These are phyloP conservation scores for Colletotrichum scovillei DNA, from an alignment of 2,329 filamentous ascomycete species.

Conservation along the genomic window DNA sequence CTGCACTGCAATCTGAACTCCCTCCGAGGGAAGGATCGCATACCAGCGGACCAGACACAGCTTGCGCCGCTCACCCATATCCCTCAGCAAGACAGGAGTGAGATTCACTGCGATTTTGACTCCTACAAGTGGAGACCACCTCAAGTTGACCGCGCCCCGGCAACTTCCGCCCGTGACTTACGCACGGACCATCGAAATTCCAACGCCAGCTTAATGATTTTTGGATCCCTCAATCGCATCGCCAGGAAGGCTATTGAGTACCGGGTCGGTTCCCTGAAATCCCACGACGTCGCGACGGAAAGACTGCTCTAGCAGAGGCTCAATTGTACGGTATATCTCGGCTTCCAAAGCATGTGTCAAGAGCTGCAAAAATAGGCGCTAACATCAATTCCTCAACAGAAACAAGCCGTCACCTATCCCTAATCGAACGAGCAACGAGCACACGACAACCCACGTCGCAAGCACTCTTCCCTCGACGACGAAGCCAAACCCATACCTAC, in stretches of 20 bases:
- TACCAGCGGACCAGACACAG: too few species aligned
- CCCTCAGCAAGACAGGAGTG: too few species aligned
- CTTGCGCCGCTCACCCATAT: too few species aligned
- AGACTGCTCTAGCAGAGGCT: background rate
- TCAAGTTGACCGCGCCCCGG: background rate
- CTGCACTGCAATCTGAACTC: too few species aligned
- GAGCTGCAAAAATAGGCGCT: background rate
- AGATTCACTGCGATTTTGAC: too few species aligned
- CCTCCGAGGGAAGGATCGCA: too few species aligned
- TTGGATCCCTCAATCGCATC: constrained; percentile 7
- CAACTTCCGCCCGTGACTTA: background rate
- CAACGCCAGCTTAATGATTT: constrained; percentile 15
- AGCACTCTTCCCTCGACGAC: too few species aligned
- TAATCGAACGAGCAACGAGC: background rate
- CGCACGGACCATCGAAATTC: constrained; percentile 13
- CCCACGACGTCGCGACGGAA: constrained; percentile 9
- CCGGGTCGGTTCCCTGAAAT: background rate
- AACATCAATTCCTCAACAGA: background rate
- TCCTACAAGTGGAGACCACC: background rate
- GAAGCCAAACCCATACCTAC: too few species aligned
- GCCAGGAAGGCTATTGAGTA: background rate
- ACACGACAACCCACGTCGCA: background rate
- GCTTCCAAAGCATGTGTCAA: too few species aligned
- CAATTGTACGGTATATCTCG: background rate
- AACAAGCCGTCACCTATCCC: background rate